Conservation (phyloP, 2,329 filamentous ascomycete genomes). For the Graphilbum sp. region DNA sequence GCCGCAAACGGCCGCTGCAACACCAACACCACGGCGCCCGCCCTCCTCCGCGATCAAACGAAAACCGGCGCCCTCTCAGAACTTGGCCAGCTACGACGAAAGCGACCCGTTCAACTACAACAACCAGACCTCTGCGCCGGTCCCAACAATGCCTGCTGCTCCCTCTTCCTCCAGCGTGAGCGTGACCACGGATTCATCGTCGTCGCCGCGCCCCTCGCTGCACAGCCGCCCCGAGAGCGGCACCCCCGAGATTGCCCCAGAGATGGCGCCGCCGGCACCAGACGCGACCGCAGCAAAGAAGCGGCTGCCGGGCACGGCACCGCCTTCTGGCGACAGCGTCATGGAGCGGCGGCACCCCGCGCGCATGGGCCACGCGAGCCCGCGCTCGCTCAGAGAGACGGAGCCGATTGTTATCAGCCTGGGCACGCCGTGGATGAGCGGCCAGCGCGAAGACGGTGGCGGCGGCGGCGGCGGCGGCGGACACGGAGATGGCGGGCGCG, state of each 20-base stretch:
- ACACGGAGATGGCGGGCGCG: too few relatives aligned
- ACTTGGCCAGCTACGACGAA: slow-evolving; percentile 8
- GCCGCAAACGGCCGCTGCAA: slow-evolving; percentile 2
- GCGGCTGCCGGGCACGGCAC: too few relatives aligned
- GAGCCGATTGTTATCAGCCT: slow-evolving; percentile 19
- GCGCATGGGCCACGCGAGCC: slow-evolving; percentile 11
- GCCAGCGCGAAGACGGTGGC: slow-evolving; percentile 6
- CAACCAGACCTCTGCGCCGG: slow-evolving; percentile 2
- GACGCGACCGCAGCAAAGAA: too few relatives aligned
- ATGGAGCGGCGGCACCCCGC: slow-evolving; percentile 23
- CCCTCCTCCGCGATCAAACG: slow-evolving; percentile 3
- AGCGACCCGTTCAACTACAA: slow-evolving; percentile 11
- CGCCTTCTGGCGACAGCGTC: slow-evolving; percentile 14
- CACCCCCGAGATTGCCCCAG: too few relatives aligned
- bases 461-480: slow-evolving; percentile 2
- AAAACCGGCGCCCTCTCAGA: slow-evolving; percentile 5
- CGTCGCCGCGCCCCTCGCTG: too few relatives aligned
- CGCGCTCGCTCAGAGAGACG: slow-evolving; percentile 3
- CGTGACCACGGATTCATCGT: too few relatives aligned
- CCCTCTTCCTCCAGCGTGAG: too few relatives aligned
- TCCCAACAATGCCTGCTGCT: too few relatives aligned
- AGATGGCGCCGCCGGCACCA: too few relatives aligned
- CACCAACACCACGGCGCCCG: slow-evolving; percentile 7
- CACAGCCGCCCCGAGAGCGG: too few relatives aligned
- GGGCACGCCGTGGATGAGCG: slow-evolving; percentile 16